Conservation (phyloP, 768 basidiomycete species). For the Auricularia cornea region DNA sequence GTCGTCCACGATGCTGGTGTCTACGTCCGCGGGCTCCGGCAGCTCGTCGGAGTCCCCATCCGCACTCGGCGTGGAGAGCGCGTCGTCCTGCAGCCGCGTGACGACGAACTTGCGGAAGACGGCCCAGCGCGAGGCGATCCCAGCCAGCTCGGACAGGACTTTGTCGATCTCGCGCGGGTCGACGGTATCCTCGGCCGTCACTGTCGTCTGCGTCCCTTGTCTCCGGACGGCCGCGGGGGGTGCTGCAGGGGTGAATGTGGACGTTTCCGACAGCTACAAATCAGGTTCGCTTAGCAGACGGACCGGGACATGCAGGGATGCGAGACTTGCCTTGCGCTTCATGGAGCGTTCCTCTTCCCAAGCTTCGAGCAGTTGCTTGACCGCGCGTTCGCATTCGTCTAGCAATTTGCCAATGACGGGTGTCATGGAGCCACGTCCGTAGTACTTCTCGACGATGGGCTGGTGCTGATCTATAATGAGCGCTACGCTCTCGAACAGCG, state of each 20-base stretch:
- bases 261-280: constrained; percentile 27
- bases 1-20: constrained; percentile 5
- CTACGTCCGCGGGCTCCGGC: neutral
- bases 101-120: constrained; percentile 82
- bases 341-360: constrained; percentile 91
- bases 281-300: constrained; percentile 6
- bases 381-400: constrained; percentile 81
- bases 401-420: constrained; percentile 66
- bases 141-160: constrained; percentile 76
- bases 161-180: constrained; percentile 92
- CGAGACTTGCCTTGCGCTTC: constrained; percentile 56
- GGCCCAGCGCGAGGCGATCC: constrained; percentile 88
- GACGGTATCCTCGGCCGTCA: constrained; percentile 37
- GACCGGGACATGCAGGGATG: neutral
- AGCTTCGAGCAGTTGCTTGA: constrained; percentile 59
- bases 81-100: constrained; percentile 56
- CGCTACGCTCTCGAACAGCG: constrained; percentile 90
- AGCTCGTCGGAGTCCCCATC: constrained; percentile 12
- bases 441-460: constrained; percentile 96
- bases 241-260: constrained; percentile 9
- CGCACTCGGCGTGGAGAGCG: neutral
- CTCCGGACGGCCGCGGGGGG: constrained; percentile 1
- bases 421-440: constrained; percentile 82
- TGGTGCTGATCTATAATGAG: constrained; percentile 97
- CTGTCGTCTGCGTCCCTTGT: constrained; percentile 3